Percentiles rank a stretch among this genome's conserved stretches.
phyloP scores from a whole-genome alignment of 1,139 yeast genomes.

The Saccharomycopsis phalli region DNA sequence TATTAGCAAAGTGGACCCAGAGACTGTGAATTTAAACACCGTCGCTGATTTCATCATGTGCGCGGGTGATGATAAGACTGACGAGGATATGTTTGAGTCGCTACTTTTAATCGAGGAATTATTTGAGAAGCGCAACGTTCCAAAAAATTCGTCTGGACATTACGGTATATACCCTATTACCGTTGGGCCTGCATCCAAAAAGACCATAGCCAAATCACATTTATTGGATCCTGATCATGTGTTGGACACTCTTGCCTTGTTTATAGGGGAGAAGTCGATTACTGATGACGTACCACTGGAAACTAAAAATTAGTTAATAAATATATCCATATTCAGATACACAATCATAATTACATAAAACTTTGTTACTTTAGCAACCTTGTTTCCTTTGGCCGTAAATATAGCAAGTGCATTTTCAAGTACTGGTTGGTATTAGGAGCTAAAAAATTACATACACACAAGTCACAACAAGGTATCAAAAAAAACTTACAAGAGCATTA shows the following conservation, averaged over 20 bases:
- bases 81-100: constrained; percentile 92
- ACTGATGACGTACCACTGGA: constrained; percentile 75
- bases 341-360: too few species aligned
- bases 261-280: constrained; percentile 66
- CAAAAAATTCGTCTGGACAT: constrained; percentile 32
- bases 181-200: constrained; percentile 90
- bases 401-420: too few species aligned
- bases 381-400: too few species aligned
- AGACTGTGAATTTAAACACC: constrained; percentile 31
- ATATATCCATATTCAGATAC: too few species aligned
- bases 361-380: too few species aligned
- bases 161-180: constrained; percentile 81
- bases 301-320: too few species aligned
- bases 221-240: constrained; percentile 81
- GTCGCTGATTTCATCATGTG: constrained; percentile 81
- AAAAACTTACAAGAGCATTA: too few species aligned
- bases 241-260: constrained; percentile 70
- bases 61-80: constrained; percentile 93
- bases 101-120: constrained; percentile 49
- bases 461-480: too few species aligned
- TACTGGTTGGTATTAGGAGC: too few species aligned
- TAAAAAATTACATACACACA: too few species aligned
- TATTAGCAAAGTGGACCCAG: background rate
- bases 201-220: constrained; percentile 83
- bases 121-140: constrained; percentile 26